phyloP scores from a whole-genome alignment of 306 rosid genomes.

The Prunus persica region DNA sequence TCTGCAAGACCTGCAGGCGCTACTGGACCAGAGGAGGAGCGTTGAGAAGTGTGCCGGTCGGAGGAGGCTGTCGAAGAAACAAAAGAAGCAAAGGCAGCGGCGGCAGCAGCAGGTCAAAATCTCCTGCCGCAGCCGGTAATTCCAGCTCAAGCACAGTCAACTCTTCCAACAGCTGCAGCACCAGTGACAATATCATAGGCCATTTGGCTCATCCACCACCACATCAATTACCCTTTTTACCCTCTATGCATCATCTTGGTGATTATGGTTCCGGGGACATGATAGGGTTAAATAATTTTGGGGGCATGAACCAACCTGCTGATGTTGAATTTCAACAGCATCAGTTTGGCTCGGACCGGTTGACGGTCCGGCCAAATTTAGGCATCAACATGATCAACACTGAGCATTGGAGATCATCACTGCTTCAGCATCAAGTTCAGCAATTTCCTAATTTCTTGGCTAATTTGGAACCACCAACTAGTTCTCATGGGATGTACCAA shows the following conservation, averaged over 20 bases:
- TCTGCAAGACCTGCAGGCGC: conserved; percentile 84
- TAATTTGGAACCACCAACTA: conserved; percentile 45
- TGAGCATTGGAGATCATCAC: conserved; percentile 60
- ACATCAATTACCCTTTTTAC: conserved; percentile 50
- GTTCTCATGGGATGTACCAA: conserved; percentile 40
- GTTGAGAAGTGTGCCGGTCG: conserved; percentile 79
- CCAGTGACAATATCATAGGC: conserved; percentile 31
- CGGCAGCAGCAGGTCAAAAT: conserved; percentile 38
- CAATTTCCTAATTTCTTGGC: conserved; percentile 57
- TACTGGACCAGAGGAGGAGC: conserved; percentile 96
- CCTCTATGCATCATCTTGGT: conserved; percentile 47
- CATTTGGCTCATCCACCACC: conserved; percentile 37
- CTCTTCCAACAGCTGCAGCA: conserved; percentile 44
- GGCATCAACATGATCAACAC: background rate
- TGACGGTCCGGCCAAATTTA: background rate
- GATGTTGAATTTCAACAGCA: conserved; percentile 39
- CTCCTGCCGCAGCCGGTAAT: conserved; percentile 40
- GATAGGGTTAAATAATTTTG: conserved; percentile 42
- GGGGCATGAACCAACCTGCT: conserved; percentile 25
- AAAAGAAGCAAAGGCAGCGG: conserved; percentile 44
- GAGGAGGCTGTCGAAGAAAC: conserved; percentile 86
- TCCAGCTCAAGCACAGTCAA: conserved; percentile 41
- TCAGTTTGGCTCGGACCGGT: background rate
- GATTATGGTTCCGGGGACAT: conserved; percentile 38
- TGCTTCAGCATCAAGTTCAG: conserved; percentile 43